Percentiles rank a stretch among this genome's conserved stretches.
Conservation (phyloP, 257 asterid species). For the Echites panduratus region DNA sequence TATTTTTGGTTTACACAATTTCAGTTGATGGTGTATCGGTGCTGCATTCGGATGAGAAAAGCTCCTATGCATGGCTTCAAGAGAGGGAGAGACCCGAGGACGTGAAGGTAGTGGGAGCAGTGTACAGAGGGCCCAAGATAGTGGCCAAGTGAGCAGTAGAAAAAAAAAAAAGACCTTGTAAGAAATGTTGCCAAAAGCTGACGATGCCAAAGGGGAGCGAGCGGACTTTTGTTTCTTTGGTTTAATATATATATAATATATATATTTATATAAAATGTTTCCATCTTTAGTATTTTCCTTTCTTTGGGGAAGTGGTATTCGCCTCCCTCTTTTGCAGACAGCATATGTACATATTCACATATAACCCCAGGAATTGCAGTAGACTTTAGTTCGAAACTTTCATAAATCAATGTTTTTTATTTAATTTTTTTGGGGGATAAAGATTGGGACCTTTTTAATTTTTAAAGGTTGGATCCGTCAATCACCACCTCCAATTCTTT, state of each 20-base stretch:
- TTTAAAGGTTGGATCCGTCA: no score
- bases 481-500: no score
- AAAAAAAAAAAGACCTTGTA: no score
- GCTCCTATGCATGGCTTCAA: constrained; percentile 63
- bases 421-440: no score
- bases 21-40: constrained; percentile 31
- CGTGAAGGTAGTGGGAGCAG: constrained; percentile 40
- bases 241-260: background rate
- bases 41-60: constrained; percentile 29
- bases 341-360: no score
- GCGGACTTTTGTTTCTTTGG: background rate
- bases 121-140: constrained; percentile 68
- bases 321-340: no score
- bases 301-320: no score
- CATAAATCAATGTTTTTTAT: no score
- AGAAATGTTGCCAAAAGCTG: background rate
- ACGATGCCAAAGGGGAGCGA: background rate
- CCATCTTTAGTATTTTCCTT: no score
- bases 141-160: constrained; percentile 24
- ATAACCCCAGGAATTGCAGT: no score
- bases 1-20: background rate
- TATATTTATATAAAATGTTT: background rate
- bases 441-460: no score
- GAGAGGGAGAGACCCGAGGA: constrained; percentile 77
- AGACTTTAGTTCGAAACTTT: no score